These are phyloP conservation scores for Scleroderma bovista DNA, from an alignment of 768 basidiomycete genomes.

Conservation along the genomic window DNA sequence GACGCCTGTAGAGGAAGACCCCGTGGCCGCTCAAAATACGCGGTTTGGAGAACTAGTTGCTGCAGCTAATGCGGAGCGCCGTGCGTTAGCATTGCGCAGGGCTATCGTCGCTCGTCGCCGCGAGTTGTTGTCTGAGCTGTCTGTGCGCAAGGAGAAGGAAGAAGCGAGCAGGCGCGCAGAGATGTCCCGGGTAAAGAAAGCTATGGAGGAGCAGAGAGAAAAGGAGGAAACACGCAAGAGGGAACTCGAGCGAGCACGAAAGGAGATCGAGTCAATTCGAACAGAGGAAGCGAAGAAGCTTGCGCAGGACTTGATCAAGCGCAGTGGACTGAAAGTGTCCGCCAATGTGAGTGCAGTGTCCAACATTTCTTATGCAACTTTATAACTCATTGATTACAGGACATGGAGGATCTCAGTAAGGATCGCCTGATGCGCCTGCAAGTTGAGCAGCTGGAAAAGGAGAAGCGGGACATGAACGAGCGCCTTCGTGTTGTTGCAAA, in stretches of 20 bases:
- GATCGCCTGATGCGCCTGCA: slow-evolving; percentile 84
- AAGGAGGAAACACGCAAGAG: slow-evolving; percentile 56
- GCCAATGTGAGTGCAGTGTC: slow-evolving; percentile 51
- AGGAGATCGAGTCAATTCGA: slow-evolving; percentile 56
- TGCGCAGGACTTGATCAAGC: slow-evolving; percentile 75
- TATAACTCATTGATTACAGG: slow-evolving; percentile 35
- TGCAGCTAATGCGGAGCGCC: slow-evolving; percentile 68
- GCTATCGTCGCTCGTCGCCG: slow-evolving; percentile 80
- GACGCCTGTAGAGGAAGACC: slow-evolving; percentile 41
- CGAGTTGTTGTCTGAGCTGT: slow-evolving; percentile 79
- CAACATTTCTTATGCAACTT: slow-evolving; percentile 3
- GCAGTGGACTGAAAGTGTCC: slow-evolving; percentile 67
- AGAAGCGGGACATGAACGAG: slow-evolving; percentile 83
- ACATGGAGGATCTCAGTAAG: slow-evolving; percentile 80
- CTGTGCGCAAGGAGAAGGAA: slow-evolving; percentile 83
- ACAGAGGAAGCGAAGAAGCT: slow-evolving; percentile 81
- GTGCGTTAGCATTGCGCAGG: slow-evolving; percentile 69
- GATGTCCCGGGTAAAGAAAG: slow-evolving; percentile 54
- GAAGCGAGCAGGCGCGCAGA: slow-evolving; percentile 78
- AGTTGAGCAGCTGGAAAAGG: slow-evolving; percentile 94
- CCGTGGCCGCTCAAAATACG: slow-evolving; percentile 39
- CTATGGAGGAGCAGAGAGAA: slow-evolving; percentile 56
- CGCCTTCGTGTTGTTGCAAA: slow-evolving; percentile 79
- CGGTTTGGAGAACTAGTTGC: slow-evolving; percentile 55
- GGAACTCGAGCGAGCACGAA: slow-evolving; percentile 74